Base-by-base conservation (phyloP, 2,329 filamentous ascomycete genomes). In the Talaromyces sp. region DNA sequence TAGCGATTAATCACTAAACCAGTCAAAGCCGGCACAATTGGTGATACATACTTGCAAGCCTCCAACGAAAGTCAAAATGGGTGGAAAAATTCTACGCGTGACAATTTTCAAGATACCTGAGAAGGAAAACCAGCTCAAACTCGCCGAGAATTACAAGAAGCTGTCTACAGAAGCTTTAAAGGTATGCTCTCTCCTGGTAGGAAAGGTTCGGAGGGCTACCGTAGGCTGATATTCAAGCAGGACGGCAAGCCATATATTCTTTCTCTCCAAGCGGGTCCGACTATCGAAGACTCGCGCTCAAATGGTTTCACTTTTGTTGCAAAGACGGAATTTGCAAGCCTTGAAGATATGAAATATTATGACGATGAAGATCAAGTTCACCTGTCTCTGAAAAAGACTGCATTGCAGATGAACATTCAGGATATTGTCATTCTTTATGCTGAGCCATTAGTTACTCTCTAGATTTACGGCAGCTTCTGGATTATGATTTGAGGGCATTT, bases 271-370 rank as follows among this genome's bases (percentile, higher is more conserved):
- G 87, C 85, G 11, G 85, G 84, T 35, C 75, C 79, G 27, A 82
- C 84, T 11, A 78, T 85, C 67, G 80, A 83, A 10, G 87, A 90
- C 70, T 79, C 84, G 19, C 85, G 88, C 39, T 83, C 82, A 69
- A 85, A 89, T 74, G 89, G 89, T 49, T 91, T 83, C 79, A 91
- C 87, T 6, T 71, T 91, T 62, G 82, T 86, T 15, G 85, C 85
- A 58, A 84, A 87, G 73, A 87, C 85, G 49, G 84, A 85, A 59
- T 92, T 92, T 72, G 82, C 84, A 54, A 87, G 78, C 66, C 72
- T 86, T 63, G 88, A 88, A n/a, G 89, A 91, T 74, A 87, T 91
- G 85, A 81, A 85, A 69, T 91, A 85, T 78, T 91, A 90, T 73
- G 89, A 91, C 73, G 79, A 81, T 11, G 80, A 83, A 54, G 87